Base-by-base conservation (phyloP, 2,329 filamentous ascomycete genomes). In the Drechslerella coelobrocha region DNA sequence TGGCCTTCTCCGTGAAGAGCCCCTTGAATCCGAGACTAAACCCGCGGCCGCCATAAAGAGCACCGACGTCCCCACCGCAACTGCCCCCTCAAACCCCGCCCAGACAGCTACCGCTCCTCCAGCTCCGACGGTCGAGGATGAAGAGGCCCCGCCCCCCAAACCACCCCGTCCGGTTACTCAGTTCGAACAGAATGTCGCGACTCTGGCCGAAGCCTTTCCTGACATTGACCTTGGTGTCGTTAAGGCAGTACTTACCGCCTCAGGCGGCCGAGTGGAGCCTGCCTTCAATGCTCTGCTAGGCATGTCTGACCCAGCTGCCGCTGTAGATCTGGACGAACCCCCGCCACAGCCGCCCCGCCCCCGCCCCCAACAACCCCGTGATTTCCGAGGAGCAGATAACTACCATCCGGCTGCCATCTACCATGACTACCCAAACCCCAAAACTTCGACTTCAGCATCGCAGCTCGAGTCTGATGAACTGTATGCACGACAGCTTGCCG, bases 201-300 rank as follows among this genome's bases (percentile, higher is more conserved):
- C 92, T 2, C 83, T 99, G 61, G 93, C 91, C 78, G 94, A 99
- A 79, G 94, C 94, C 0, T 99, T 99, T 76, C 94, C 94, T 0
- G 84, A 82, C 61, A 90, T 97, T 71, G 94, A 99, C 59, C 78
- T 81, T 6, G 79, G 86, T 47, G 89, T 99, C 50, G 85, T 99
- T 79, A 96, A 88, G 79, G 94, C 94, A 27, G 89, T 99, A 0
- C 81, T 99, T 73, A 84, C 85, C 23, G 94, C 94, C 12, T 97
- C 94, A 78, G 84, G 88, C 66, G 93, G 92, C 68, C 87, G 89
- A 76, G 88, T 97, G 51, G 94, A 99, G 79, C 90, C 91, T 29
- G 93, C 94, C 12, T 99, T 99, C 81, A 94, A 97, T 80, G 94
- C 94, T 34, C 84, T 99, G 45, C 84, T 99, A 47, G 90, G 81